Evolutionary conservation across 768 basidiomycete species (phyloP).

Genomic region (Exidia glandulosa): DNA sequence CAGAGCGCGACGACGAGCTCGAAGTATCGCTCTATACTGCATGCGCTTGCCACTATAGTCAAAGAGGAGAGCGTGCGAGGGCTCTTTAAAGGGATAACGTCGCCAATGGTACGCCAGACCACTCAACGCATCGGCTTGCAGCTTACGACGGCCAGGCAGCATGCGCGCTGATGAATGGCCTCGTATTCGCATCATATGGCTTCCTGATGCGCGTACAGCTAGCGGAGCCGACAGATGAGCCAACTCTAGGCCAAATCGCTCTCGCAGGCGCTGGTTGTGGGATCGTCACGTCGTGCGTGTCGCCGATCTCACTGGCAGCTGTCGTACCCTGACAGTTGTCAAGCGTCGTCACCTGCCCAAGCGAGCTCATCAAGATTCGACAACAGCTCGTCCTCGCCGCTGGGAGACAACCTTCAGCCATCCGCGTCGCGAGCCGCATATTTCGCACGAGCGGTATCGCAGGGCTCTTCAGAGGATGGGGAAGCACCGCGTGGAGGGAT

Average conservation of each 20-base stretch:
- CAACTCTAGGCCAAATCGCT: conserved; percentile 60
- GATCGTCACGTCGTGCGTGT: conserved; percentile 63
- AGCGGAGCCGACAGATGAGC: conserved; percentile 31
- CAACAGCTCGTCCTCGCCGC: conserved; percentile 46
- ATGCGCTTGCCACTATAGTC: conserved; percentile 56
- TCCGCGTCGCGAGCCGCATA: conserved; percentile 45
- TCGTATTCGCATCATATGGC: conserved; percentile 78
- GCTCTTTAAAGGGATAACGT: conserved; percentile 65
- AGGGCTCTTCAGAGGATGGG: conserved; percentile 69
- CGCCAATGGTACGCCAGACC: conserved; percentile 52
- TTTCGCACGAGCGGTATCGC: conserved; percentile 42
- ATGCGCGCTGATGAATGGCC: conserved; percentile 69
- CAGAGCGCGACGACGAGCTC: conserved; percentile 50
- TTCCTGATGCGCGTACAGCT: conserved; percentile 64
- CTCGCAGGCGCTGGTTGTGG: conserved; percentile 77
- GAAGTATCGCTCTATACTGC: conserved; percentile 50
- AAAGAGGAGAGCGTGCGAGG: conserved; percentile 59
- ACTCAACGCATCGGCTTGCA: not conserved
- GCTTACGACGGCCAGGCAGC: conserved; percentile 37
- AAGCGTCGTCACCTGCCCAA: conserved; percentile 70
- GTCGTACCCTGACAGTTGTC: not conserved
- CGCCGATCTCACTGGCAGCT: not conserved
- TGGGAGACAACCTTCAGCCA: conserved; percentile 28
- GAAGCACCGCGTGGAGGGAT: conserved; percentile 66
- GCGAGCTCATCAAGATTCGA: conserved; percentile 81